These are phyloP conservation scores for Friedmanniomyces simplex DNA, from an alignment of 495 filamentous ascomycete genomes.

Conservation along the genomic window DNA sequence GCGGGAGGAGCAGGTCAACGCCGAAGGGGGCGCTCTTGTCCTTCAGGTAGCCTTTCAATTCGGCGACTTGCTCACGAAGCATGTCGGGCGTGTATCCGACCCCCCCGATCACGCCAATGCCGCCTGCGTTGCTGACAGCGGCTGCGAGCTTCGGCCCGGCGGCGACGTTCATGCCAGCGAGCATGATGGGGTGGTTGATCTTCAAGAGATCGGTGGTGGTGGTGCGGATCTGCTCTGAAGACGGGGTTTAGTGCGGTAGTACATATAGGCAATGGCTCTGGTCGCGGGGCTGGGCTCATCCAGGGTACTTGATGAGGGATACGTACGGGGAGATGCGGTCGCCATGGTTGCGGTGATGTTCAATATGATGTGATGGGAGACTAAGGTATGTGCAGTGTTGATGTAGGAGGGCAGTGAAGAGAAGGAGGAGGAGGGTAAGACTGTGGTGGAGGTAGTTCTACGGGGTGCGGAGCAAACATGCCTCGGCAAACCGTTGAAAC, in stretches of 20 bases:
- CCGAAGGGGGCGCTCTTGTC: constrained; percentile 99
- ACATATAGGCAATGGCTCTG: too few species aligned
- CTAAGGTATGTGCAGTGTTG: not conserved
- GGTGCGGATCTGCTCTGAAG: constrained; percentile 20
- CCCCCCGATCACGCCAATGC: constrained; percentile 91
- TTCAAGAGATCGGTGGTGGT: constrained; percentile 74
- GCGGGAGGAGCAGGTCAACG: constrained; percentile 87
- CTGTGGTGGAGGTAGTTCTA: too few species aligned
- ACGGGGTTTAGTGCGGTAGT: not conserved
- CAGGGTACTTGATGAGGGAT: not conserved
- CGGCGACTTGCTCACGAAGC: constrained; percentile 86
- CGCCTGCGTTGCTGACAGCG: constrained; percentile 93
- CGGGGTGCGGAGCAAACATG: too few species aligned
- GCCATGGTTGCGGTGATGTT: constrained; percentile 15
- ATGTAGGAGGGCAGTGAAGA: not conserved
- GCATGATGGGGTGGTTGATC: constrained; percentile 92
- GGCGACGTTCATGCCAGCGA: constrained; percentile 98
- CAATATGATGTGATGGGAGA: not conserved
- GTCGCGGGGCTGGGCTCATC: not conserved
- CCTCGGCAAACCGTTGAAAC: too few species aligned
- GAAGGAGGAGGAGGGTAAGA: too few species aligned
- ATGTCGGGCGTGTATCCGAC: constrained; percentile 96
- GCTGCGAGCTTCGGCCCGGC: constrained; percentile 95
- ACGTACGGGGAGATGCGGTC: constrained; percentile 15
- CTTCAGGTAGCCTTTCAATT: constrained; percentile 78